These are phyloP conservation scores for Aspergillus ostianus DNA, from an alignment of 495 filamentous ascomycete species.

Conservation along the genomic window DNA sequence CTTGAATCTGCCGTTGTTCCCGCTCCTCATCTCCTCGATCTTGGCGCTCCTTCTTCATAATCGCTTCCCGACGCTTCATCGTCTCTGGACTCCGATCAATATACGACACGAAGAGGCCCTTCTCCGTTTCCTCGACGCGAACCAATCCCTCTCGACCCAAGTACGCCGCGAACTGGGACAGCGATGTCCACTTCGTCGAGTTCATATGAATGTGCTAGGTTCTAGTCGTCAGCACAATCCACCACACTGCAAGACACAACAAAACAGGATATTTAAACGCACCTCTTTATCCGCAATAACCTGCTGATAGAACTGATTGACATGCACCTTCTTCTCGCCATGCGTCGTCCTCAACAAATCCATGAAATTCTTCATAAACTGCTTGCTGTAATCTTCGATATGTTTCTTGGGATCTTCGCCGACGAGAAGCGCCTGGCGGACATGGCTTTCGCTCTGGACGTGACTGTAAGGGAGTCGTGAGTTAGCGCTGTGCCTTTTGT, in stretches of 20 bases:
- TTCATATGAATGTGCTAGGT: slow-evolving; percentile 89
- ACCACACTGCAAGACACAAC: background rate
- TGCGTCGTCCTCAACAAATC: slow-evolving; percentile 72
- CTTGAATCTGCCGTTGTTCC: slow-evolving; percentile 73
- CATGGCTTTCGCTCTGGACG: slow-evolving; percentile 75
- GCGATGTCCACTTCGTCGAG: slow-evolving; percentile 76
- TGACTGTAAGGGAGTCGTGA: slow-evolving; percentile 41
- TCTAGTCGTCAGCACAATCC: slow-evolving; percentile 6
- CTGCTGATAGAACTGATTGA: slow-evolving; percentile 93
- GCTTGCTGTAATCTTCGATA: slow-evolving; percentile 70
- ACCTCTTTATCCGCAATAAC: slow-evolving; percentile 45
- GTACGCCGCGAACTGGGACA: slow-evolving; percentile 86
- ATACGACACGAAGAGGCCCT: slow-evolving; percentile 81
- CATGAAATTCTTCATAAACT: slow-evolving; percentile 82
- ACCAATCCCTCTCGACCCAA: slow-evolving; percentile 82
- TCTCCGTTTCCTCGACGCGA: slow-evolving; percentile 84
- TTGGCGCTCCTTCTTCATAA: slow-evolving; percentile 76
- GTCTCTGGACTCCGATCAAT: slow-evolving; percentile 87
- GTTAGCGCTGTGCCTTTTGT: too few species aligned
- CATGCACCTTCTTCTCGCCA: slow-evolving; percentile 77
- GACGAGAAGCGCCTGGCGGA: slow-evolving; percentile 79
- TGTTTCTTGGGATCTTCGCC: slow-evolving; percentile 78
- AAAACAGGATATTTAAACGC: slow-evolving; percentile 11
- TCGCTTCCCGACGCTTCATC: slow-evolving; percentile 71
- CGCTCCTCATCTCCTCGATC: slow-evolving; percentile 88